Percentiles rank a stretch among this genome's conserved stretches.
These are phyloP conservation scores for Phytophthora sp. DNA, from an alignment of 352 stramenopile genomes.

Conservation along the genomic window DNA sequence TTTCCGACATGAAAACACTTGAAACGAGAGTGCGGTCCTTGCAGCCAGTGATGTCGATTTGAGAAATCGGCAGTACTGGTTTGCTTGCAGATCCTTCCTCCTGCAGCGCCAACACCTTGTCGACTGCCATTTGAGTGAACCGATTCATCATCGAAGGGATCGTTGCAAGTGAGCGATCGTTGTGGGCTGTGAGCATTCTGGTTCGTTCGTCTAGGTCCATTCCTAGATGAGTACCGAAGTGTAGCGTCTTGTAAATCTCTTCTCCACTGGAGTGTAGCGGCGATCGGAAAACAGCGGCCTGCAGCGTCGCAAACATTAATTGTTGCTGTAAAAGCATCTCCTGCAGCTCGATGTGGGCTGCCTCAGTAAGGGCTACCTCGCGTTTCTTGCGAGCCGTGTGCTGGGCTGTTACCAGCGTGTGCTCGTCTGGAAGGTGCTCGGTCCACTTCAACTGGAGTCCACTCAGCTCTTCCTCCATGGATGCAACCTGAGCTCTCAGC, in stretches of 20 bases:
- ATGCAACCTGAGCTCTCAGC: slow-evolving; percentile 28
- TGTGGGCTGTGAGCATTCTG: slow-evolving; percentile 21
- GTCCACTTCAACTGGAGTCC: slow-evolving; percentile 24
- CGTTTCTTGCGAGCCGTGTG: slow-evolving; percentile 39
- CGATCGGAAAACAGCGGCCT: slow-evolving; percentile 32
- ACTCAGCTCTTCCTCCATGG: slow-evolving; percentile 32
- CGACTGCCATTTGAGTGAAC: slow-evolving; percentile 18
- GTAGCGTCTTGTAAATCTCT: slow-evolving; percentile 24
- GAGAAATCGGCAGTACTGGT: slow-evolving; percentile 20
- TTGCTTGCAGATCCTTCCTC: slow-evolving; percentile 1
- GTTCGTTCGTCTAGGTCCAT: slow-evolving; percentile 14
- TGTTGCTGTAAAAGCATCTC: slow-evolving; percentile 51
- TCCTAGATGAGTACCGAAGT: slow-evolving; percentile 23
- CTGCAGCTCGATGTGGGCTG: slow-evolving; percentile 32
- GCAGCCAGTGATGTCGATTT: slow-evolving; percentile 35
- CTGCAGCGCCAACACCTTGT: slow-evolving; percentile 24
- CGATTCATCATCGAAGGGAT: slow-evolving; percentile 24
- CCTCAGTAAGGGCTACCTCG: slow-evolving; percentile 35
- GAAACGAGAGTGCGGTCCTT: slow-evolving; percentile 41
- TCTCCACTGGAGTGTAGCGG: slow-evolving; percentile 32
- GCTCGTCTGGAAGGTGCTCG: slow-evolving; percentile 15
- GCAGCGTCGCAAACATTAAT: slow-evolving; percentile 51
- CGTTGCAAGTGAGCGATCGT: slow-evolving; percentile 16
- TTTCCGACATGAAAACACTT: slow-evolving; percentile 61
- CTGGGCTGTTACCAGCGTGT: slow-evolving; percentile 27